Percentiles rank a stretch among this genome's conserved stretches.
phyloP scores from a whole-genome alignment of 257 asterid genomes.

The Solanum raphanifolium region DNA sequence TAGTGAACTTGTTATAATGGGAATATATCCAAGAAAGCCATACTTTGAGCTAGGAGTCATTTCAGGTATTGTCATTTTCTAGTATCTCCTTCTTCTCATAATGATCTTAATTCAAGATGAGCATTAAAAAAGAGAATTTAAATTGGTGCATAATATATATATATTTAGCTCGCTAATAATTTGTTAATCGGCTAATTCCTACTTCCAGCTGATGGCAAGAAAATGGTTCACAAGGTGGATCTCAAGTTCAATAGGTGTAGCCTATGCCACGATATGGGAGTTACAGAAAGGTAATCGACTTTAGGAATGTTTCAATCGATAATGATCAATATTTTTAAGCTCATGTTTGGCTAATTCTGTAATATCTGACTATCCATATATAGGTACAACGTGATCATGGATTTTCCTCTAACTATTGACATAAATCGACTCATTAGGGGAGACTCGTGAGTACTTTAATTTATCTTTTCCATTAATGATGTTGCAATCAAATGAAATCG shows the following conservation, averaged over 20 bases:
- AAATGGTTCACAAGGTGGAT: slow-evolving; percentile 52
- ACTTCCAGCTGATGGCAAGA: slow-evolving; percentile 46
- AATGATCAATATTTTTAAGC: neutral
- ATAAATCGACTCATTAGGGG: slow-evolving; percentile 26
- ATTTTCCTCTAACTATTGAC: slow-evolving; percentile 49
- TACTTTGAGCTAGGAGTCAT: slow-evolving; percentile 55
- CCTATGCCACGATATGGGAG: slow-evolving; percentile 57
- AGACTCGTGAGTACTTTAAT: neutral
- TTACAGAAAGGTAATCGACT: slow-evolving; percentile 33
- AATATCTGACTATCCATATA: neutral
- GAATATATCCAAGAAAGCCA: slow-evolving; percentile 43
- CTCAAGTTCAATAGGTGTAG: slow-evolving; percentile 43
- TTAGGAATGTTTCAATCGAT: neutral
- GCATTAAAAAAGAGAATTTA: neutral
- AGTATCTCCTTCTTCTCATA: neutral
- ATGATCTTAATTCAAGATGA: neutral
- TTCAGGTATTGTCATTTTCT: slow-evolving; percentile 27
- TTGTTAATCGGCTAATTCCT: neutral
- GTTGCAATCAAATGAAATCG: neutral
- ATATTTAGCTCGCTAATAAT: no score
- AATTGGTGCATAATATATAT: neutral
- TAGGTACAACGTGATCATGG: slow-evolving; percentile 59
- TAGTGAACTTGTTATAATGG: slow-evolving; percentile 57
- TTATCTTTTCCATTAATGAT: neutral
- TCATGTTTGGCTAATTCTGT: no score